Conservation (phyloP, 148 eudicot species). For the Rhododendron mucronatum region DNA sequence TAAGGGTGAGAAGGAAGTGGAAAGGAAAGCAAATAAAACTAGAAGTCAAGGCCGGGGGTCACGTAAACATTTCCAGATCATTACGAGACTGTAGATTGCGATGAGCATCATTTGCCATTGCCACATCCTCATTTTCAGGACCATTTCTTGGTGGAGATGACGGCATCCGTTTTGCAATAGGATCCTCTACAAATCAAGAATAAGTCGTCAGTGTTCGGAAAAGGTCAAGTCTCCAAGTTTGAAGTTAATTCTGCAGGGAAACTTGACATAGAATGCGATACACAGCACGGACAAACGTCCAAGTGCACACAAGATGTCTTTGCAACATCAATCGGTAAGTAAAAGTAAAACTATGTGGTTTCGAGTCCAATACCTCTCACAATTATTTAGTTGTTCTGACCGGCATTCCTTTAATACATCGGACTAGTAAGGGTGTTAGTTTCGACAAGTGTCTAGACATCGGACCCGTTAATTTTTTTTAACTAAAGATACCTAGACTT, state of each 20-base stretch:
- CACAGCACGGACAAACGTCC: neutral
- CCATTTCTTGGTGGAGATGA: conserved; percentile 35
- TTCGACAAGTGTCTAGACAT: neutral
- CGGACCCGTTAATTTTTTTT: neutral
- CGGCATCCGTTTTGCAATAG: conserved; percentile 52
- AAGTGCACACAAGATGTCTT: neutral
- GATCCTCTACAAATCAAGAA: conserved; percentile 48
- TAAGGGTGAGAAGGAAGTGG: neutral
- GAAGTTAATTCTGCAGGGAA: neutral
- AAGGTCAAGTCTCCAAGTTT: neutral
- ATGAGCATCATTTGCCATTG: conserved; percentile 28
- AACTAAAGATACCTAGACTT: neutral
- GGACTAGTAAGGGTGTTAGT: neutral
- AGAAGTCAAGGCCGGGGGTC: neutral
- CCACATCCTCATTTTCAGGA: conserved; percentile 34
- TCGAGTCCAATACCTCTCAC: neutral
- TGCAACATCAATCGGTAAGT: neutral
- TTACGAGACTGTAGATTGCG: conserved; percentile 40
- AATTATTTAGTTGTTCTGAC: neutral
- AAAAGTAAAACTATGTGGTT: neutral
- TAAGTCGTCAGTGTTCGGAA: conserved; percentile 2
- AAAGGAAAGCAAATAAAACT: neutral
- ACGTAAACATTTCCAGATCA: neutral
- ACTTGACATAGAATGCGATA: neutral
- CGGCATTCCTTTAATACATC: neutral